phyloP scores from a whole-genome alignment of 2,329 filamentous ascomycete species.

The Alternaria incomplexa region DNA sequence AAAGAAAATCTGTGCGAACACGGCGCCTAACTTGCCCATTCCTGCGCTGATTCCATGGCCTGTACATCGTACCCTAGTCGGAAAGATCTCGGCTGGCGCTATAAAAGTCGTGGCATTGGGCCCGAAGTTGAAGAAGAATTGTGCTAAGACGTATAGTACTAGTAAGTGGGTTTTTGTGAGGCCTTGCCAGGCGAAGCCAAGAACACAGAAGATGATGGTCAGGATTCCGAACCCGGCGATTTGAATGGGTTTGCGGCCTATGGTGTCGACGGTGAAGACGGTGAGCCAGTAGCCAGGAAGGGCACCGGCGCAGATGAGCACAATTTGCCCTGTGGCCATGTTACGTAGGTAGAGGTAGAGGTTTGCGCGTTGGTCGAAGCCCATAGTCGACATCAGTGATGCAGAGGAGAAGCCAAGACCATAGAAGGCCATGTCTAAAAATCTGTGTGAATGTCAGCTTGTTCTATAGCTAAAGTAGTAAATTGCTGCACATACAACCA shows the following conservation, averaged over 20 bases:
- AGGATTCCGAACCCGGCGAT: conserved; percentile 59
- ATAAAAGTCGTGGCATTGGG: conserved; percentile 61
- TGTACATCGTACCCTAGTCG: conserved; percentile 56
- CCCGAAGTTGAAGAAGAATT: conserved; percentile 63
- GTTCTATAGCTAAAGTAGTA: neutral
- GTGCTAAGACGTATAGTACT: conserved; percentile 55
- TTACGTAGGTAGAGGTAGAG: conserved; percentile 75
- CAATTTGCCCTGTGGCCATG: conserved; percentile 78
- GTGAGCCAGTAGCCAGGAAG: conserved; percentile 85
- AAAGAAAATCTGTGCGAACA: conserved; percentile 58
- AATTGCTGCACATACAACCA: conserved; percentile 64
- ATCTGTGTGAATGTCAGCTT: conserved; percentile 23
- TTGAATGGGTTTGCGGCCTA: conserved; percentile 81
- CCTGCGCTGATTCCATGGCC: conserved; percentile 58
- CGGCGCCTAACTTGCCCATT: conserved; percentile 57
- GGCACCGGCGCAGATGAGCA: conserved; percentile 77
- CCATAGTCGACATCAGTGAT: conserved; percentile 73
- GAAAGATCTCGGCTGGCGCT: conserved; percentile 60
- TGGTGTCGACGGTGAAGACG: conserved; percentile 73
- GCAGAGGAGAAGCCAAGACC: conserved; percentile 76
- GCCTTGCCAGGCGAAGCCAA: conserved; percentile 56
- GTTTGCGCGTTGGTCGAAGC: conserved; percentile 68
- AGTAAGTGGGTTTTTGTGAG: conserved; percentile 52
- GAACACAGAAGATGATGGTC: conserved; percentile 57
- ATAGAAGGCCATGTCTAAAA: conserved; percentile 67